Percentiles rank a stretch among this genome's conserved stretches.
Evolutionary conservation across 1,139 yeast species (phyloP).

Genomic region (Debaryomyces sp.): DNA sequence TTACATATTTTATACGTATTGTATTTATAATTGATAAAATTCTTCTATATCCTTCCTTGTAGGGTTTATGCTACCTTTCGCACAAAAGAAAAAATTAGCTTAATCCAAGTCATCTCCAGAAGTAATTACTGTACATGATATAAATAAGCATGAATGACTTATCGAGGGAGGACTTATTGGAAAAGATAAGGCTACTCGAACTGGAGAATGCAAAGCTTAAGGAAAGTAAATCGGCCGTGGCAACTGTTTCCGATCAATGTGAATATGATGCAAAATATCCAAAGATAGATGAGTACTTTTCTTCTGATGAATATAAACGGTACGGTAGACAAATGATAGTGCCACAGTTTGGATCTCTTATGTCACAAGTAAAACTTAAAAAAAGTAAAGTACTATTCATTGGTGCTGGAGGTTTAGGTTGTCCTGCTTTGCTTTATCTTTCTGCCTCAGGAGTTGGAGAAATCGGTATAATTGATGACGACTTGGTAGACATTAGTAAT

Average conservation of each 20-base stretch:
- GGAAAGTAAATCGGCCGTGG: not conserved
- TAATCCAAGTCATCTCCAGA: not conserved
- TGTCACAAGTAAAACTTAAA: conserved; percentile 62
- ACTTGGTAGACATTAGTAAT: conserved; percentile 80
- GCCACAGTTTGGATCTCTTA: conserved; percentile 63
- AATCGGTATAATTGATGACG: conserved; percentile 87
- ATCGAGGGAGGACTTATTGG: conserved; percentile 23
- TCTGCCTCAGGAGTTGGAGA: conserved; percentile 88
- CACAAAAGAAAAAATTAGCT: not conserved
- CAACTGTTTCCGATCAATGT: not conserved
- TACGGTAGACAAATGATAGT: conserved; percentile 97
- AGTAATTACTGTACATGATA: not conserved
- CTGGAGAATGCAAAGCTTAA: conserved; percentile 25
- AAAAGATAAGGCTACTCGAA: conserved; percentile 24
- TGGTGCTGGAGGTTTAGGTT: conserved; percentile 98
- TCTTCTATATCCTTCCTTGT: not conserved
- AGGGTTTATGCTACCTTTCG: not conserved
- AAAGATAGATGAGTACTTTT: conserved; percentile 17
- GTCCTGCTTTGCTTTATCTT: conserved; percentile 85
- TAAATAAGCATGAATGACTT: conserved; percentile 1
- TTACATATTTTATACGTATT: not conserved
- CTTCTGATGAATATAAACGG: conserved; percentile 68
- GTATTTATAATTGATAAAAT: not conserved
- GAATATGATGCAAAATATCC: conserved; percentile 5
- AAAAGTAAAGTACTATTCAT: conserved; percentile 66